Evolutionary conservation across 441 rosid genomes (phyloP), one percentile per base, ranked within the genome.

Genomic region (Biscutella laevigata): DNA sequence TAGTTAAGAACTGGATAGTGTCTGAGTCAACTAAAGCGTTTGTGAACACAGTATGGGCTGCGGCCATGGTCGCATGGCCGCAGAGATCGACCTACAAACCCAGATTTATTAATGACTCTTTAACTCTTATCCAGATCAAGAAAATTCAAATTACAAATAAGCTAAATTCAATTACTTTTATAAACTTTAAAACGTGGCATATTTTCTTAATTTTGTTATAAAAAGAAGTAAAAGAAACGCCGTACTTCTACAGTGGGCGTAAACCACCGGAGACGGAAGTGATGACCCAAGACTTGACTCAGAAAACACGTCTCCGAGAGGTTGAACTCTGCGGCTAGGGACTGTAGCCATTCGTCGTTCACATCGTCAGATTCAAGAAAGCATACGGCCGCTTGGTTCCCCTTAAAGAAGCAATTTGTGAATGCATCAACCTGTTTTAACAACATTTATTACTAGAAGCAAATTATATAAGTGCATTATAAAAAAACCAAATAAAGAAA

Each of bases 51-150:
- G 33, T 22, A 45, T 87, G 88, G 0, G 94, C 72, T 42, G 88
- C 77, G 12, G 86, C 94, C 27, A 84, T 59, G 5, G 96, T 88
- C 55, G 81, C 90, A 66, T 88, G 90, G 44, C 76, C 96, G 28
- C 90, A 84, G 3, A 84, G 74, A 0, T 59, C 11, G 16, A 79
- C 5, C 52, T 57, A 25, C 17, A 1, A 13, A n/a, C n/a, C n/a
- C n/a, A n/a, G n/a, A n/a, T n/a, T n/a, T n/a, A n/a, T n/a, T n/a
- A n/a, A n/a, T n/a, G n/a, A n/a, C n/a, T n/a, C n/a, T n/a, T n/a
- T n/a, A n/a, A n/a, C n/a, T n/a, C n/a, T n/a, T n/a, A n/a, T n/a
- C n/a, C n/a, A n/a, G n/a, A n/a, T n/a, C n/a, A n/a, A n/a, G n/a
- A n/a, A n/a, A n/a, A n/a, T n/a, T n/a, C n/a, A n/a, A n/a, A n/a